A percentile compares a stretch with the other conserved stretches of the same genome.
Conservation (phyloP, 352 stramenopile genomes). For the Globisporangium uncinulatum region DNA sequence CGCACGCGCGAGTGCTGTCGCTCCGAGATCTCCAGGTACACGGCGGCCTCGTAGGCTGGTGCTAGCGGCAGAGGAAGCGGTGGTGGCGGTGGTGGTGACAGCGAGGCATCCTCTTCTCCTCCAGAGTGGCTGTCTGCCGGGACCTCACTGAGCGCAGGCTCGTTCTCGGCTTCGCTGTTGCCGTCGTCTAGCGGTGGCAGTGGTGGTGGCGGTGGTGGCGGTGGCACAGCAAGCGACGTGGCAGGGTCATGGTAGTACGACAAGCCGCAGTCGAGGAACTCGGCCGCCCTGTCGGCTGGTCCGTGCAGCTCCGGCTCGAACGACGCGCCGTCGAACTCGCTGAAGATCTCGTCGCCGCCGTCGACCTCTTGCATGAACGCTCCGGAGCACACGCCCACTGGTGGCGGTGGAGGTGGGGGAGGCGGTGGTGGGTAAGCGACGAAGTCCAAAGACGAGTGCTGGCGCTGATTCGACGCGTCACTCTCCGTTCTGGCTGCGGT, state of each 20-base stretch:
- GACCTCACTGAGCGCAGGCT: slow-evolving; percentile 16
- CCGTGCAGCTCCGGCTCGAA: slow-evolving; percentile 21
- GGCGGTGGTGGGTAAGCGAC: slow-evolving; percentile 7
- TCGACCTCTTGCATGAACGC: slow-evolving; percentile 70
- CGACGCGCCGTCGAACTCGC: slow-evolving; percentile 6
- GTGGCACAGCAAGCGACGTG: slow-evolving; percentile 12
- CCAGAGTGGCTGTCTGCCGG: not conserved
- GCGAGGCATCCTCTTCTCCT: not conserved
- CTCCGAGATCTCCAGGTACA: not conserved
- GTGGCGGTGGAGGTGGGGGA: slow-evolving; percentile 5
- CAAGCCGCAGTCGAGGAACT: slow-evolving; percentile 43
- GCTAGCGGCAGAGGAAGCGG: slow-evolving; percentile 9
- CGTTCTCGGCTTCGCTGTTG: slow-evolving; percentile 8
- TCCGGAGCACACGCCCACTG: slow-evolving; percentile 9
- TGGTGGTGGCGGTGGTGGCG: slow-evolving; percentile 20
- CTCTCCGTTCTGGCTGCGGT: not conserved
- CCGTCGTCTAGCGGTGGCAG: slow-evolving; percentile 1
- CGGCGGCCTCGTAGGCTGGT: slow-evolving; percentile 4
- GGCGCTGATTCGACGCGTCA: not conserved
- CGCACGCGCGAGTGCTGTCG: not conserved
- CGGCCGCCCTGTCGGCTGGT: slow-evolving; percentile 12
- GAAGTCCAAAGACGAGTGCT: not conserved
- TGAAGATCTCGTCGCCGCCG: slow-evolving; percentile 29
- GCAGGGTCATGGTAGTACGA: slow-evolving; percentile 45
- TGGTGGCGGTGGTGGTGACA: slow-evolving; percentile 4